These are phyloP conservation scores for Scleroderma citrinum DNA, from an alignment of 768 basidiomycete genomes.

Conservation along the genomic window DNA sequence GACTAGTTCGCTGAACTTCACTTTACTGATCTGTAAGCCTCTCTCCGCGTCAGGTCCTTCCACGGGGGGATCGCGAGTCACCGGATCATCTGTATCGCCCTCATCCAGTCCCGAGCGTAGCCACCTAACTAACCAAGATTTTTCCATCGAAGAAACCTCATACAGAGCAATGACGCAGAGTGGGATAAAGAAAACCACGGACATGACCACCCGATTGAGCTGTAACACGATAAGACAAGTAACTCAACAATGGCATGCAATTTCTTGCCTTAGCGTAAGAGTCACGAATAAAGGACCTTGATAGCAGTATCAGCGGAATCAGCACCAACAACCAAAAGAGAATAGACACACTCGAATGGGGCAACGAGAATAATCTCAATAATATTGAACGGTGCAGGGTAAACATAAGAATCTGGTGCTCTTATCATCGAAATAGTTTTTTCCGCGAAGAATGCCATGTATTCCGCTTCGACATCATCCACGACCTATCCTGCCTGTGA, in stretches of 20 bases:
- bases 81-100: slow-evolving; percentile 48
- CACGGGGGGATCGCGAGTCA: slow-evolving; percentile 54
- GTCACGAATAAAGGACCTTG: slow-evolving; percentile 38
- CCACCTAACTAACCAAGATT: slow-evolving; percentile 66
- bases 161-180: slow-evolving; percentile 66
- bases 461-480: slow-evolving; percentile 84
- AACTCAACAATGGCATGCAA: neutral
- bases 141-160: slow-evolving; percentile 54
- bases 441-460: slow-evolving; percentile 82
- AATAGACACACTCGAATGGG: slow-evolving; percentile 70
- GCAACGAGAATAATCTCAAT: slow-evolving; percentile 75
- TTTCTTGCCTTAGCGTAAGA: slow-evolving; percentile 52
- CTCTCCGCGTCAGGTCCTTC: slow-evolving; percentile 46
- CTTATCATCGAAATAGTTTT: slow-evolving; percentile 84
- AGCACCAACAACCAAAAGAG: neutral
- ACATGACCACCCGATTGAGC: slow-evolving; percentile 80
- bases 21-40: slow-evolving; percentile 63
- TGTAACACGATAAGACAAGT: slow-evolving; percentile 20
- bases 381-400: slow-evolving; percentile 91
- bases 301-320: slow-evolving; percentile 26
- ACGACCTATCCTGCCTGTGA: slow-evolving; percentile 49
- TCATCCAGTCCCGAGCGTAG: slow-evolving; percentile 50
- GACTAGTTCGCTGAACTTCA: slow-evolving; percentile 63
- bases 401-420: slow-evolving; percentile 75
- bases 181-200: slow-evolving; percentile 74